phyloP scores from a whole-genome alignment of 441 rosid genomes.

The Kokia cookei region DNA sequence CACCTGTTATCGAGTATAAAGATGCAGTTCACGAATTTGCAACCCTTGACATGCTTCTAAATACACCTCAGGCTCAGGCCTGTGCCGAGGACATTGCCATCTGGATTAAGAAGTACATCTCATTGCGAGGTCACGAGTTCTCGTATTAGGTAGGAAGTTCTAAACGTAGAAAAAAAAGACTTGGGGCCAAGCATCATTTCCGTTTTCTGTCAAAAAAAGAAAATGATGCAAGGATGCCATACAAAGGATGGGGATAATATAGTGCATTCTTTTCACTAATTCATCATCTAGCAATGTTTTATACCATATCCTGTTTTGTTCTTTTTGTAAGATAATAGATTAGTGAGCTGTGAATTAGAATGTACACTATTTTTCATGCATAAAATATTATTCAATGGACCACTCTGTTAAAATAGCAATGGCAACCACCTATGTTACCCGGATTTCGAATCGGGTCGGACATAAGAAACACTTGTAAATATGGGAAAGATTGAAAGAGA shows the following conservation, averaged over 20 bases:
- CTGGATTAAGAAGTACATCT: conserved; percentile 89
- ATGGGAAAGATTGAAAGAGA: too few species aligned
- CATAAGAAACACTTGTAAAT: too few species aligned
- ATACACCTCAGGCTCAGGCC: conserved; percentile 87
- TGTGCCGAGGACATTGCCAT: conserved; percentile 91
- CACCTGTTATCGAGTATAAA: conserved; percentile 91
- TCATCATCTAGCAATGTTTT: conserved; percentile 7
- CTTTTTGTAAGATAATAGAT: conserved; percentile 37
- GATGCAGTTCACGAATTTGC: conserved; percentile 97
- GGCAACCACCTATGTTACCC: too few species aligned
- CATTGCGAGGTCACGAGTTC: conserved; percentile 81
- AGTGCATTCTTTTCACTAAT: conserved; percentile 12
- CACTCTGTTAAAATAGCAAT: not conserved
- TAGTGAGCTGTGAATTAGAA: conserved; percentile 34
- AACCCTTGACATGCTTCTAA: conserved; percentile 80
- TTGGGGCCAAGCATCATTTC: conserved; percentile 13
- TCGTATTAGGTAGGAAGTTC: conserved; percentile 45
- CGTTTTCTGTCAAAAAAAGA: not conserved
- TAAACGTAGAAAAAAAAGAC: not conserved
- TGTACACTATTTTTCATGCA: conserved; percentile 16
- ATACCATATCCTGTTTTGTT: conserved; percentile 7
- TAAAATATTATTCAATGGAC: not conserved
- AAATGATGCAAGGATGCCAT: not conserved
- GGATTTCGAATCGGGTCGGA: not conserved
- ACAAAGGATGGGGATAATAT: not conserved